Conservation (phyloP, 306 rosid genomes). For the Sicyos baderoa region DNA sequence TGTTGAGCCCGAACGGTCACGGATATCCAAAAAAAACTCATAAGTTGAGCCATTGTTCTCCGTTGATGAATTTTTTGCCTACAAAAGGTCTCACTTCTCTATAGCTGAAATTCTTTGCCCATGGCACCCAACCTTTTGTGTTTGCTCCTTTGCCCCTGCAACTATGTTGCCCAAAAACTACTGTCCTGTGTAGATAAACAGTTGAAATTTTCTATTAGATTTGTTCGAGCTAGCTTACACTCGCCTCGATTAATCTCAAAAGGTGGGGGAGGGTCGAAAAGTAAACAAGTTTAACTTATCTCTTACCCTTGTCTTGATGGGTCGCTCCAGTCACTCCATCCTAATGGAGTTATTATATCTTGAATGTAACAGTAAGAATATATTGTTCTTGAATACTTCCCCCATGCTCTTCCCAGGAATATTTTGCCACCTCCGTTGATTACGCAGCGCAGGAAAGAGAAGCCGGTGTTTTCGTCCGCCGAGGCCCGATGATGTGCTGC, state of each 20-base stretch:
- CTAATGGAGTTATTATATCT: slow-evolving; percentile 33
- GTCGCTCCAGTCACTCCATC: too few relatives aligned
- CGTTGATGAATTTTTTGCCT: slow-evolving; percentile 47
- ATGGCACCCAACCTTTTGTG: slow-evolving; percentile 43
- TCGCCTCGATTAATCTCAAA: background rate
- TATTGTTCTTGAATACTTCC: slow-evolving; percentile 56
- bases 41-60: slow-evolving; percentile 65
- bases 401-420: slow-evolving; percentile 90
- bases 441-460: slow-evolving; percentile 62
- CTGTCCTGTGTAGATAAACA: slow-evolving; percentile 49
- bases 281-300: too few relatives aligned
- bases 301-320: too few relatives aligned
- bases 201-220: slow-evolving; percentile 1
- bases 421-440: slow-evolving; percentile 56
- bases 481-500: slow-evolving; percentile 73
- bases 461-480: slow-evolving; percentile 46
- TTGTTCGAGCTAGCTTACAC: too few relatives aligned
- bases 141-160: slow-evolving; percentile 68
- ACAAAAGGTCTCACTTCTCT: slow-evolving; percentile 52
- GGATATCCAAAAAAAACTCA: too few relatives aligned
- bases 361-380: slow-evolving; percentile 55
- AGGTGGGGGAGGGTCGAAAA: slow-evolving; percentile 10
- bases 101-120: slow-evolving; percentile 55
- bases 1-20: too few relatives aligned
- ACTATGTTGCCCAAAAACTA: slow-evolving; percentile 56